Evolutionary conservation across 2,329 filamentous ascomycete species (phyloP), one percentile per base, ranked within the genome.

Genomic region (Stagonosporopsis vannaccii): DNA sequence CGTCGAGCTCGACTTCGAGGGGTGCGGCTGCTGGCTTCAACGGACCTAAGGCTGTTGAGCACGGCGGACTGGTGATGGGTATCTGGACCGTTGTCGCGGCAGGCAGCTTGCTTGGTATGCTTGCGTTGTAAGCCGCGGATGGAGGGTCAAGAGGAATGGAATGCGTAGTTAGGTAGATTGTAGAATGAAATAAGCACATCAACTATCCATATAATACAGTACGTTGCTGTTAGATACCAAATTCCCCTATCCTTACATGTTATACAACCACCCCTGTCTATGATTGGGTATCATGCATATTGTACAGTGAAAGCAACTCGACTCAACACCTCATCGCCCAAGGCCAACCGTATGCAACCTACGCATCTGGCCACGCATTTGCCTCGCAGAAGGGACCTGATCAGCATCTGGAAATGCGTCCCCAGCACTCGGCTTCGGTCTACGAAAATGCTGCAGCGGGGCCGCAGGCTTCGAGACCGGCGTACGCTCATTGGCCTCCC

Each of bases 311-410:
- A n/a, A 23, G 39, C 17, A 30, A 17, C 28, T 43, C 36, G 17
- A 6, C 40, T 7, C 25, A 15, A n/a, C 30, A 13, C 3, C 23
- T 47, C 46, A 58, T 23, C 23, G 40, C 32, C 56, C 50, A 42
- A 72, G 45, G 11, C 70, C 66, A 33, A 70, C 54, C n/a, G 60
- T 71, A 45, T 74, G 71, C 35, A 73, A 35, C 15, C 66, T 58
- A 19, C 35, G 65, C 47, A 67, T 57, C 36, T 73, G 51, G 3
- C 42, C 56, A 56, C 23, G 47, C 48, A 50, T 46, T 3, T 45
- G 41, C 9, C 56, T 55, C 2, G 58, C 37, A 23, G 44, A 48
- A 30, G 41, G 8, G 60, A 62, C 37, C 5, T 45, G 15, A 6
- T 37, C 42, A 25, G 42, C 53, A 13, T 51, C 64, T 1, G 72